phyloP scores from a whole-genome alignment of 2,329 filamentous ascomycete genomes.

The Calonectria henricotiae region DNA sequence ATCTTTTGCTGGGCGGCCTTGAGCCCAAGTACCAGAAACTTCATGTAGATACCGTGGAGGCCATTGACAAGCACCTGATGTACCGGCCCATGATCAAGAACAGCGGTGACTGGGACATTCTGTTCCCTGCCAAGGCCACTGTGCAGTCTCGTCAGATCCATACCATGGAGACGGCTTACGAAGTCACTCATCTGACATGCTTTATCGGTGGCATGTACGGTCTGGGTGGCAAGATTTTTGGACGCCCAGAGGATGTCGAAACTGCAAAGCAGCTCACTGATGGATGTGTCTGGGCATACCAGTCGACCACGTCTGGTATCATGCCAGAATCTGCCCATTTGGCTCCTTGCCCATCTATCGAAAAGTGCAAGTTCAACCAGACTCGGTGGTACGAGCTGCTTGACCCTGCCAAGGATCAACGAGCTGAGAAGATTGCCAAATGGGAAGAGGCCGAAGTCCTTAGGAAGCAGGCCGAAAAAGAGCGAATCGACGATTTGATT shows the following conservation, averaged over 20 bases:
- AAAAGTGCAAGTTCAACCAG: constrained; percentile 69
- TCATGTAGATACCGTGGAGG: constrained; percentile 79
- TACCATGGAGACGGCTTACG: constrained; percentile 69
- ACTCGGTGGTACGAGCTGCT: constrained; percentile 67
- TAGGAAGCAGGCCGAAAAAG: constrained; percentile 48
- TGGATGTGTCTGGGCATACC: constrained; percentile 81
- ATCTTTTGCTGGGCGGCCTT: constrained; percentile 83
- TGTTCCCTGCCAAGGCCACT: constrained; percentile 79
- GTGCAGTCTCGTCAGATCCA: constrained; percentile 49
- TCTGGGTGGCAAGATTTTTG: constrained; percentile 76
- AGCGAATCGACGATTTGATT: constrained; percentile 15
- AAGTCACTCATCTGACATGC: constrained; percentile 77
- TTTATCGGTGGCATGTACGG: constrained; percentile 82
- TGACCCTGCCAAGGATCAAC: constrained; percentile 64
- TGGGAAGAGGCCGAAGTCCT: constrained; percentile 64
- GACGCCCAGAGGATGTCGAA: constrained; percentile 73
- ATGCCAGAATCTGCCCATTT: constrained; percentile 73
- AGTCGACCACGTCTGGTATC: constrained; percentile 72
- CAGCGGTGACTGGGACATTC: constrained; percentile 76
- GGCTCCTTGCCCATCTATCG: constrained; percentile 64
- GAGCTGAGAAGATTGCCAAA: constrained; percentile 62
- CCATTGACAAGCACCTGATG: constrained; percentile 81
- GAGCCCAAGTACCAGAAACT: constrained; percentile 81
- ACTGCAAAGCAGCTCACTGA: constrained; percentile 76
- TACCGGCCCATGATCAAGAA: constrained; percentile 83